Conservation (phyloP, 495 filamentous ascomycete species). For the Oidiodendron maius region DNA sequence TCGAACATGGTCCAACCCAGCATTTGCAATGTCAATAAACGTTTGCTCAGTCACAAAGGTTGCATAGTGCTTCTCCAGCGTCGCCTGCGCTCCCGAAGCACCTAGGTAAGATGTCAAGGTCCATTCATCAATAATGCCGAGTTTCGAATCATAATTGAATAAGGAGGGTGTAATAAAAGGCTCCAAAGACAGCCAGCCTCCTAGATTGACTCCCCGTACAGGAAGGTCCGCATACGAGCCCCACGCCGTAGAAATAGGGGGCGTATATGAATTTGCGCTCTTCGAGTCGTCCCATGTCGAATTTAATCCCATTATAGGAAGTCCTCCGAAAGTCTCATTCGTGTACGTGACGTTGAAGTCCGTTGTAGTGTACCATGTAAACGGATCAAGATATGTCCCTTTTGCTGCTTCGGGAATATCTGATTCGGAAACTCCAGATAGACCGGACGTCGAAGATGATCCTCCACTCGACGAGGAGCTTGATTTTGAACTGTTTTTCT, state of each 20-base stretch:
- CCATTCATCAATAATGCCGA: constrained; percentile 81
- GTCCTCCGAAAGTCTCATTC: constrained; percentile 70
- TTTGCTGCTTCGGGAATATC: constrained; percentile 62
- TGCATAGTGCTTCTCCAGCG: constrained; percentile 85
- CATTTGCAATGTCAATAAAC: constrained; percentile 76
- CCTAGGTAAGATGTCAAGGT: constrained; percentile 71
- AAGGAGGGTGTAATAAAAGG: constrained; percentile 93
- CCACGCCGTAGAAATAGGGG: constrained; percentile 66
- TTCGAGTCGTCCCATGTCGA: constrained; percentile 81
- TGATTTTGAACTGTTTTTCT: constrained; percentile 44
- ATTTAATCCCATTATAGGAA: constrained; percentile 86
- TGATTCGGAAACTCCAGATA: constrained; percentile 51
- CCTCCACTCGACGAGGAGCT: constrained; percentile 17
- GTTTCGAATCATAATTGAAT: constrained; percentile 61
- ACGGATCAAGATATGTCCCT: constrained; percentile 82
- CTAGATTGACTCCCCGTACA: constrained; percentile 86
- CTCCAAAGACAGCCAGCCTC: constrained; percentile 91
- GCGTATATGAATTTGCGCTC: constrained; percentile 71
- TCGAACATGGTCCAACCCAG: constrained; percentile 92
- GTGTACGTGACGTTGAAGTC: constrained; percentile 97
- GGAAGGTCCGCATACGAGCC: constrained; percentile 71
- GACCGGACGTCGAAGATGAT: constrained; percentile 48
- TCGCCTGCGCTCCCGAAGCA: constrained; percentile 46
- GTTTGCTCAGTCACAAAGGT: constrained; percentile 78
- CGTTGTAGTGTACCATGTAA: constrained; percentile 84